phyloP scores from a whole-genome alignment of 805 yeast species.

The Suhomyces prunicola region DNA sequence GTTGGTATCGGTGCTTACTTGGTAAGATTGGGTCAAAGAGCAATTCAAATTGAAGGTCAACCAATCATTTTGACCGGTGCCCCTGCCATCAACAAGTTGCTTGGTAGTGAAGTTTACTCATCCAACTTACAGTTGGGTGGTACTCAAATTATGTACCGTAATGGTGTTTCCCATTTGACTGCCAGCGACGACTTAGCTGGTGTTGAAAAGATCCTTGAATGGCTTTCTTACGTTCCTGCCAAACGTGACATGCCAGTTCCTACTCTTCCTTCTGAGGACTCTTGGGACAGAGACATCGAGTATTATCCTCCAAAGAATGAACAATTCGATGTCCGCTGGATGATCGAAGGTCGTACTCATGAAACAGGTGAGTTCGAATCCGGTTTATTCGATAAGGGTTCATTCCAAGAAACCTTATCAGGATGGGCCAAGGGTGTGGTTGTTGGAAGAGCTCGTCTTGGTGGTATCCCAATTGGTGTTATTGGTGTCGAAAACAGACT shows the following conservation, averaged over 20 bases:
- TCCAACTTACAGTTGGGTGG: constrained; percentile 98
- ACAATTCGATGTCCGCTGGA: constrained; percentile 89
- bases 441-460: constrained; percentile 97
- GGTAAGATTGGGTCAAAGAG: constrained; percentile 98
- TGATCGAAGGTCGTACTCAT: constrained; percentile 80
- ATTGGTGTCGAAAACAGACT: constrained; percentile 92
- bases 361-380: constrained; percentile 69
- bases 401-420: constrained; percentile 92
- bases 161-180: constrained; percentile 97
- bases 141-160: constrained; percentile 96
- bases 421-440: constrained; percentile 99
- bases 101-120: constrained; percentile 96
- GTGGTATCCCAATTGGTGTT: constrained; percentile 98
- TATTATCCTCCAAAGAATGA: constrained; percentile 69
- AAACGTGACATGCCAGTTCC: constrained; percentile 89
- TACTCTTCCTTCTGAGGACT: constrained; percentile 71
- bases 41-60: constrained; percentile 97
- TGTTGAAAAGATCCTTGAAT: constrained; percentile 87
- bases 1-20: constrained; percentile 99
- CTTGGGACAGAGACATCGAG: constrained; percentile 93
- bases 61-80: constrained; percentile 99
- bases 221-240: constrained; percentile 95
- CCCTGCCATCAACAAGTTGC: constrained; percentile 93
- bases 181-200: constrained; percentile 97
- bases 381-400: constrained; percentile 89